Evolutionary conservation across 495 filamentous ascomycete species (phyloP).

Genomic region (Neurospora sp.): DNA sequence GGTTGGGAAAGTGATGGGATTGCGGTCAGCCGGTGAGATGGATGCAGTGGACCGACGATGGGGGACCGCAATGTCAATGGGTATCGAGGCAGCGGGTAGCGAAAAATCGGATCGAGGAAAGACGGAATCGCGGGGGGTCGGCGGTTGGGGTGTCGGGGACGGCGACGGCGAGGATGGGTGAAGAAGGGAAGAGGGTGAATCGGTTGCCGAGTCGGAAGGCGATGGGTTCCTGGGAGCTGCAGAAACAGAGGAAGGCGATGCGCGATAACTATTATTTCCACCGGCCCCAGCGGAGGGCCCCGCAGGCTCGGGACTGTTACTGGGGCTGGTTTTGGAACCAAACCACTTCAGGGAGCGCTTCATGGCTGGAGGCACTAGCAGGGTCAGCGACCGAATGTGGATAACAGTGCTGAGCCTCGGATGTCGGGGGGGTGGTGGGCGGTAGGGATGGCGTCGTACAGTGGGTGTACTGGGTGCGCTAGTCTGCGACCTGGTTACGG

Average conservation of each 20-base stretch:
- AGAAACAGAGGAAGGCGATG: slow-evolving; percentile 16
- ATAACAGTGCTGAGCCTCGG: slow-evolving; percentile 16
- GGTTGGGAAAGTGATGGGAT: slow-evolving; percentile 12
- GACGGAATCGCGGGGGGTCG: slow-evolving; percentile 25
- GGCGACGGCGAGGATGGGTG: slow-evolving; percentile 25
- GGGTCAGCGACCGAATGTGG: slow-evolving; percentile 15
- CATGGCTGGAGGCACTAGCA: slow-evolving; percentile 15
- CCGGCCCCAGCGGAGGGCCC: slow-evolving; percentile 17
- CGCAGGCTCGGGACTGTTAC: slow-evolving; percentile 15
- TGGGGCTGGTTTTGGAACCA: slow-evolving; percentile 17
- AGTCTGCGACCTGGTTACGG: background rate
- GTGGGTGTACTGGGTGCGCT: background rate
- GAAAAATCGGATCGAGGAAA: slow-evolving; percentile 25
- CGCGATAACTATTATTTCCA: slow-evolving; percentile 25
- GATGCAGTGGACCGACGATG: slow-evolving; percentile 15
- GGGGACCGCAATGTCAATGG: slow-evolving; percentile 19
- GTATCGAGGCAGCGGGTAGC: slow-evolving; percentile 22
- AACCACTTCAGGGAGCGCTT: slow-evolving; percentile 21
- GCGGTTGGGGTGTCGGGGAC: slow-evolving; percentile 30
- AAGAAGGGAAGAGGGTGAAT: slow-evolving; percentile 25
- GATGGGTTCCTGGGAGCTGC: slow-evolving; percentile 1
- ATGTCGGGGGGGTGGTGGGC: slow-evolving; percentile 1
- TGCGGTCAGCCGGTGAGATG: slow-evolving; percentile 16
- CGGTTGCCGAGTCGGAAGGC: background rate
- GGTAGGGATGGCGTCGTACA: background rate